Evolutionary conservation across 257 asterid species (phyloP).

Genomic region (Przewalskia tangutica): DNA sequence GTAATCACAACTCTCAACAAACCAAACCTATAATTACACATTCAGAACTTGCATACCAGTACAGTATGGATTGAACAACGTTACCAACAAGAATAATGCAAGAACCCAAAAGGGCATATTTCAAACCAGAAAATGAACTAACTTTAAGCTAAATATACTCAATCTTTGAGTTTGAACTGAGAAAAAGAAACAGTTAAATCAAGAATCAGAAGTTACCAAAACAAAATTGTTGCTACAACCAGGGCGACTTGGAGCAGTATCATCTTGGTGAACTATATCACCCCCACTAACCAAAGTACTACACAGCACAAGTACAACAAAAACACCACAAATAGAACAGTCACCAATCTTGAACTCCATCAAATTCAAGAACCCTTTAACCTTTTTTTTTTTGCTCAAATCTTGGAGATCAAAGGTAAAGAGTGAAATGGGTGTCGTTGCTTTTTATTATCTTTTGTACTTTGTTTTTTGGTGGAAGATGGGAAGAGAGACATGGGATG

Average conservation of each 20-base stretch:
- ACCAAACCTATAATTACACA: background rate
- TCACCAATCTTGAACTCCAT: constrained; percentile 41
- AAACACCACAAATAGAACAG: constrained; percentile 27
- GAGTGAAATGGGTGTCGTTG: constrained; percentile 16
- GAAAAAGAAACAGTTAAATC: background rate
- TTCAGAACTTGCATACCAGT: background rate
- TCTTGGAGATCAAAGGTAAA: constrained; percentile 22
- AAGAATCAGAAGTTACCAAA: constrained; percentile 37
- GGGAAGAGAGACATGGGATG: constrained; percentile 6
- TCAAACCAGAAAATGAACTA: background rate
- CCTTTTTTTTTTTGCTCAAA: background rate
- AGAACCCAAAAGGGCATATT: background rate
- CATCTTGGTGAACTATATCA: constrained; percentile 85
- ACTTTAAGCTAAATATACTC: background rate
- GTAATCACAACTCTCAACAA: background rate
- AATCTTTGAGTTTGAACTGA: background rate
- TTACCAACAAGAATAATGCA: background rate
- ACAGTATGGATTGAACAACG: background rate
- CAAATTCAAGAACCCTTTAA: background rate
- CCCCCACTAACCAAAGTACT: constrained; percentile 50
- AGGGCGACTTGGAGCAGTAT: constrained; percentile 66
- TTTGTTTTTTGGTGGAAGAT: constrained; percentile 4
- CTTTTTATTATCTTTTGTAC: background rate
- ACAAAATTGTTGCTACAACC: constrained; percentile 87
- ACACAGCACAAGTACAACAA: constrained; percentile 25